These are phyloP conservation scores for Lipomyces yamadae DNA, from an alignment of 805 yeast species.

Conservation along the genomic window DNA sequence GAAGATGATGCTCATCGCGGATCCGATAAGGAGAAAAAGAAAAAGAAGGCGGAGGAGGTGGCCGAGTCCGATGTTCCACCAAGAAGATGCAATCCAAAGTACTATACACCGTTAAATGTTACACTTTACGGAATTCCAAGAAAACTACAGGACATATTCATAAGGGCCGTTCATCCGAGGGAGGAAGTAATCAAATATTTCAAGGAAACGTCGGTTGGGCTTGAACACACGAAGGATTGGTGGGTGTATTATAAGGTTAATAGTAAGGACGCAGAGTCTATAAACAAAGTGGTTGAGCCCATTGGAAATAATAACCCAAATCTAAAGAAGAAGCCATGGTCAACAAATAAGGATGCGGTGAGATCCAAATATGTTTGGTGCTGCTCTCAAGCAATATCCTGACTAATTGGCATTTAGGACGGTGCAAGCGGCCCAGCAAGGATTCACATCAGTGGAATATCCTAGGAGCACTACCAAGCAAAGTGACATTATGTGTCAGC, in stretches of 20 bases:
- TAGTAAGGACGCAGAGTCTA: conserved; percentile 41
- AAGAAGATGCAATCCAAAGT: conserved; percentile 9
- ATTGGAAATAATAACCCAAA: conserved; percentile 25
- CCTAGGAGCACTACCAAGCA: not conserved
- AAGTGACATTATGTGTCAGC: not conserved
- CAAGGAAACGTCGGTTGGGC: conserved; percentile 63
- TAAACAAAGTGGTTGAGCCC: conserved; percentile 38
- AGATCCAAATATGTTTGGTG: not conserved
- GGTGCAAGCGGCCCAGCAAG: not conserved
- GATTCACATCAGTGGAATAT: not conserved
- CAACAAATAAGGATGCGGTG: conserved; percentile 27
- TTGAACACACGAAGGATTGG: conserved; percentile 63
- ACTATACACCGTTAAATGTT: conserved; percentile 65
- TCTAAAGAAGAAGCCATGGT: conserved; percentile 30
- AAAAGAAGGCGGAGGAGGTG: conserved; percentile 34
- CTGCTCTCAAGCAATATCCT: not conserved
- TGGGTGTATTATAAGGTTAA: conserved; percentile 80
- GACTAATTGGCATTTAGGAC: not conserved
- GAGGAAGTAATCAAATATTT: conserved; percentile 64
- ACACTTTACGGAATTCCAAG: conserved; percentile 67
- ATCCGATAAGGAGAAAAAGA: conserved; percentile 36
- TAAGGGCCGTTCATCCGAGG: conserved; percentile 64
- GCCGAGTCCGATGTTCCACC: not conserved
- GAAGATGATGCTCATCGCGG: not conserved
- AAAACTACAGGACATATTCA: conserved; percentile 65